Evolutionary conservation across 495 filamentous ascomycete genomes (phyloP), one percentile per base, ranked within the genome.

Genomic region (Penicillium canescens): DNA sequence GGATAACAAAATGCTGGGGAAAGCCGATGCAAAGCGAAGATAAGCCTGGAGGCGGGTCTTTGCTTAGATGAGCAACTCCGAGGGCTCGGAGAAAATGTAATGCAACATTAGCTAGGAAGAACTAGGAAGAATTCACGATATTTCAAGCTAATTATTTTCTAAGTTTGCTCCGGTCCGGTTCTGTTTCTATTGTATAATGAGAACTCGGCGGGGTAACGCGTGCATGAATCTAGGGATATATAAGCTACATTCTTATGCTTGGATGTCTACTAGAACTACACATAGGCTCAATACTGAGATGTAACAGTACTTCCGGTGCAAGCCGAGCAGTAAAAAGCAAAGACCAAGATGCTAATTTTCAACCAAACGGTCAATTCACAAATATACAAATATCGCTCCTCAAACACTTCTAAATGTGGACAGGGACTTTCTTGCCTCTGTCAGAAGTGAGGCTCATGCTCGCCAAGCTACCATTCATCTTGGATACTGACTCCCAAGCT

Each of bases 21-120:
- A 62, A 61, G 67, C 72, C 75, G 75, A 78, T 74, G 74, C 73
- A 78, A 78, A 77, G 75, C 75, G 68, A 70, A 69, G 62, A 64
- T 59, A 69, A 67, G 66, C 60, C 7, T 46, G 70, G 71, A 68
- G 73, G 71, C 71, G 67, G 69, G 65, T 59, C 24, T 46, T 37
- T 39, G 37, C 39, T 66, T 62, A 50, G 59, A 58, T 67, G 55
- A 65, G 55, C 54, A 46, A 56, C 44, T 48, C 55, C 56, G 62
- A 62, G 52, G 46, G 23, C 13, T 54, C 38, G 20, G 42, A 45
- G 51, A 35, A 34, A 40, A 36, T 18, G 18, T 18, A 18, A 21
- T 26, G 26, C 44, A 54, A 47, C 31, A 50, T 11, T 18, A 10
- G 8, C 16, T 20, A 21, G 35, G 38, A 35, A 50, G 39, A 40